Percentiles rank a stretch among this genome's conserved stretches.
phyloP scores from a whole-genome alignment of 208 protist species.

The Naegleria gruberi region DNA sequence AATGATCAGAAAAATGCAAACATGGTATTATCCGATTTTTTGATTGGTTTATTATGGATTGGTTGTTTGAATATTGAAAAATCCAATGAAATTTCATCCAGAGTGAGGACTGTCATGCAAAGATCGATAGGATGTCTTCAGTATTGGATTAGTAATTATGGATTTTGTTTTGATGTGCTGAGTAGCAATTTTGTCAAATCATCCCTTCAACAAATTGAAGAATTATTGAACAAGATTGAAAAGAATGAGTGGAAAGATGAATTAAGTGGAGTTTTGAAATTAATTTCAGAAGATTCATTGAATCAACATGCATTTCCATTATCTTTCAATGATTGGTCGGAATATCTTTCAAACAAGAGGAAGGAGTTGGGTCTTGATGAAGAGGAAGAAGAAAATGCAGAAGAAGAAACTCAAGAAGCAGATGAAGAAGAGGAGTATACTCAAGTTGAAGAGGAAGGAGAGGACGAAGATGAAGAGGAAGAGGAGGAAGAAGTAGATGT shows the following conservation, averaged over 20 bases:
- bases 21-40: background rate
- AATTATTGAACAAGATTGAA: background rate
- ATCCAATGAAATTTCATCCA: background rate
- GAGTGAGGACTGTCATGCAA: too few relatives aligned
- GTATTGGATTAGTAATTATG: background rate
- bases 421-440: background rate
- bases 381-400: background rate
- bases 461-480: background rate
- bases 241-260: background rate
- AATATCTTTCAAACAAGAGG: background rate
- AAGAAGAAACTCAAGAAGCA: background rate
- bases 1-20: background rate
- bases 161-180: background rate
- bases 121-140: background rate
- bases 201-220: background rate
- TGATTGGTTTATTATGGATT: background rate
- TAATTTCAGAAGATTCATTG: background rate
- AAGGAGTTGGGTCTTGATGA: background rate
- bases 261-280: background rate
- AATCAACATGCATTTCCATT: background rate
- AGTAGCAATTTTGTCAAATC: background rate
- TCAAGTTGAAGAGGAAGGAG: background rate
- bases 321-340: background rate
- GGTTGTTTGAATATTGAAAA: background rate
- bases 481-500: background rate